A percentile compares a stretch with the other conserved stretches of the same genome.
These are phyloP conservation scores for Cordyceps javanica DNA, from an alignment of 2,329 filamentous ascomycete species.

Conservation along the genomic window DNA sequence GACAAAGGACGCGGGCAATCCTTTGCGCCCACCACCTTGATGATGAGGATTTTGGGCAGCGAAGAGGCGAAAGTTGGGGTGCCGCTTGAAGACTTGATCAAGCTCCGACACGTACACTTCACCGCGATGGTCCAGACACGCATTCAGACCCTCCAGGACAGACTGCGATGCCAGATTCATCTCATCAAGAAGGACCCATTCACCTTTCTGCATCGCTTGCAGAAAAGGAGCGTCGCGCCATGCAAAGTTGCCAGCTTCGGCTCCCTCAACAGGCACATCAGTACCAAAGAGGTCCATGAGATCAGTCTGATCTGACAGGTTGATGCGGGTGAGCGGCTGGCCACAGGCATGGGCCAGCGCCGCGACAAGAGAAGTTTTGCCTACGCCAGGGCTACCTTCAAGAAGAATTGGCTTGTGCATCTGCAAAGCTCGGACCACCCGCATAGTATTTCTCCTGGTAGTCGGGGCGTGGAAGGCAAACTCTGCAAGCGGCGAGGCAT, in stretches of 20 bases:
- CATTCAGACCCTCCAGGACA: conserved; percentile 91
- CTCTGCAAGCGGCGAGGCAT: conserved; percentile 27
- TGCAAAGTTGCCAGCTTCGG: conserved; percentile 80
- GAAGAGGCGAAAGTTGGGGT: conserved; percentile 88
- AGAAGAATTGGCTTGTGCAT: conserved; percentile 86
- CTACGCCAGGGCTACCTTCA: conserved; percentile 95
- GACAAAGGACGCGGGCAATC: conserved; percentile 89
- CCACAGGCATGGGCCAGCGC: conserved; percentile 77
- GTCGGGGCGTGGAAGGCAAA: conserved; percentile 80
- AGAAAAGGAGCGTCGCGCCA: conserved; percentile 96
- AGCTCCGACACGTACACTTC: conserved; percentile 94
- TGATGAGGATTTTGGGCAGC: conserved; percentile 97
- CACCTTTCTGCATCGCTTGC: conserved; percentile 90
- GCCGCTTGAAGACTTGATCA: conserved; percentile 86
- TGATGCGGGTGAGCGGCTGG: conserved; percentile 83
- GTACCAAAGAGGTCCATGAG: conserved; percentile 96
- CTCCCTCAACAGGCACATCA: conserved; percentile 92
- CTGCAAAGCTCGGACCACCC: conserved; percentile 82
- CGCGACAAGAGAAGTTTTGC: conserved; percentile 89
- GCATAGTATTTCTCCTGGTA: conserved; percentile 82
- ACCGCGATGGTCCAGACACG: conserved; percentile 91
- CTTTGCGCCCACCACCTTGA: conserved; percentile 92
- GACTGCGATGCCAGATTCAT: conserved; percentile 99
- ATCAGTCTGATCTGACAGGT: conserved; percentile 95
- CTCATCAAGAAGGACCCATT: conserved; percentile 95